phyloP scores from a whole-genome alignment of 1,139 yeast genomes.

The Scheffersomyces insectosa region DNA sequence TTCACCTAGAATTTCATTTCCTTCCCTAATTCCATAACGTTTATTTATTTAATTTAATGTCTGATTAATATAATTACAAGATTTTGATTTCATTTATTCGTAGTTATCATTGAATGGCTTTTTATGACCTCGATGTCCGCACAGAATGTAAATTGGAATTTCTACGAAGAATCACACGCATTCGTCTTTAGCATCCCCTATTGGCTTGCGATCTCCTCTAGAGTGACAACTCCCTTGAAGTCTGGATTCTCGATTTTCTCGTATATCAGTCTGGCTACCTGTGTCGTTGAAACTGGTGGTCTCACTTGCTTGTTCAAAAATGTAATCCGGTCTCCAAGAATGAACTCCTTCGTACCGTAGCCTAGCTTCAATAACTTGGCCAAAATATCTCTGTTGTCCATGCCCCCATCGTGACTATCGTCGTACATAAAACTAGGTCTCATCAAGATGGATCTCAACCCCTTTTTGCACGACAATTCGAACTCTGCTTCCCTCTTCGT shows the following conservation, averaged over 20 bases:
- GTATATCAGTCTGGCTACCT: slow-evolving; percentile 62
- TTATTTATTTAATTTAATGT: not conserved
- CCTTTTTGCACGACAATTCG: slow-evolving; percentile 44
- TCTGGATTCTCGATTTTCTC: slow-evolving; percentile 52
- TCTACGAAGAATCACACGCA: no score
- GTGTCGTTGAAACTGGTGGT: slow-evolving; percentile 68
- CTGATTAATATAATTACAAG: no score
- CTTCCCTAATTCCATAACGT: not conserved
- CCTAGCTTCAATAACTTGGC: slow-evolving; percentile 32
- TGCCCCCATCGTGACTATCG: slow-evolving; percentile 30
- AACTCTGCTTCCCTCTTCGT: slow-evolving; percentile 79
- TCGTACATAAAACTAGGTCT: slow-evolving; percentile 89
- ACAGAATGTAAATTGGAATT: no score
- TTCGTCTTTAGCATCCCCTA: no score
- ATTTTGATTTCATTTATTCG: no score
- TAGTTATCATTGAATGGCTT: no score
- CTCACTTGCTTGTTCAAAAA: slow-evolving; percentile 51
- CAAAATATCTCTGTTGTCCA: slow-evolving; percentile 31
- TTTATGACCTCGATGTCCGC: no score
- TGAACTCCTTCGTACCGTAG: slow-evolving; percentile 42
- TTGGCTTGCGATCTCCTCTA: slow-evolving; percentile 46
- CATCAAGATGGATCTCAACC: slow-evolving; percentile 59
- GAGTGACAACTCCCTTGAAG: slow-evolving; percentile 57
- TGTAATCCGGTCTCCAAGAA: slow-evolving; percentile 27
- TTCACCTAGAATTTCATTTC: not conserved